Conservation (phyloP, 352 stramenopile genomes). For the Phytophthora macrochlamydospora region DNA sequence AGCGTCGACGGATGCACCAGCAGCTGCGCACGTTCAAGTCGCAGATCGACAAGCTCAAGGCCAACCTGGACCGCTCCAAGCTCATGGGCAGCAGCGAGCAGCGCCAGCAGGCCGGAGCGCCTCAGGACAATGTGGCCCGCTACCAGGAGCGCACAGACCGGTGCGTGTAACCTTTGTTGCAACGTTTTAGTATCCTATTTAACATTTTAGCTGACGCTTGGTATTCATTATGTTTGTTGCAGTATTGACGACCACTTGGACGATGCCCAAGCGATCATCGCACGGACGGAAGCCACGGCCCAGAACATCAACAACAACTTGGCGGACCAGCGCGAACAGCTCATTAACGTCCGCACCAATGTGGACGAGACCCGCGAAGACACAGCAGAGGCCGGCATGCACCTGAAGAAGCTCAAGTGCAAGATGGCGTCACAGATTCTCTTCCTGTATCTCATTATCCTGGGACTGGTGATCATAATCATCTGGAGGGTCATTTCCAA, state of each 20-base stretch:
- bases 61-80: conserved; percentile 75
- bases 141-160: conserved; percentile 78
- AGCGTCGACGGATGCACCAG: conserved; percentile 85
- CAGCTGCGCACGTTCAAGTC: conserved; percentile 86
- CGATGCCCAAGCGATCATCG: conserved; percentile 74
- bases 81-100: conserved; percentile 78
- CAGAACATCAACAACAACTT: conserved; percentile 77
- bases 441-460: conserved; percentile 81
- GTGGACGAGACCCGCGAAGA: conserved; percentile 79
- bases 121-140: conserved; percentile 73
- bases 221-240: background rate
- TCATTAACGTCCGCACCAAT: conserved; percentile 78
- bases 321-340: conserved; percentile 67
- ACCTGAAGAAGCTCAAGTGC: conserved; percentile 83
- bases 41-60: conserved; percentile 88
- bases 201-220: too few relatives aligned
- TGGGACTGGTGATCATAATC: conserved; percentile 72
- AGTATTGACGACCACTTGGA: conserved; percentile 74
- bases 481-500: conserved; percentile 74
- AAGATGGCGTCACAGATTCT: conserved; percentile 82
- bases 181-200: too few relatives aligned
- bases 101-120: conserved; percentile 45
- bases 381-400: conserved; percentile 62
- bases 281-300: conserved; percentile 67
- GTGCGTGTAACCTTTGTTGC: conserved; percentile 18